phyloP scores from a whole-genome alignment of 805 yeast genomes.

The Wickerhamiella galacta region DNA sequence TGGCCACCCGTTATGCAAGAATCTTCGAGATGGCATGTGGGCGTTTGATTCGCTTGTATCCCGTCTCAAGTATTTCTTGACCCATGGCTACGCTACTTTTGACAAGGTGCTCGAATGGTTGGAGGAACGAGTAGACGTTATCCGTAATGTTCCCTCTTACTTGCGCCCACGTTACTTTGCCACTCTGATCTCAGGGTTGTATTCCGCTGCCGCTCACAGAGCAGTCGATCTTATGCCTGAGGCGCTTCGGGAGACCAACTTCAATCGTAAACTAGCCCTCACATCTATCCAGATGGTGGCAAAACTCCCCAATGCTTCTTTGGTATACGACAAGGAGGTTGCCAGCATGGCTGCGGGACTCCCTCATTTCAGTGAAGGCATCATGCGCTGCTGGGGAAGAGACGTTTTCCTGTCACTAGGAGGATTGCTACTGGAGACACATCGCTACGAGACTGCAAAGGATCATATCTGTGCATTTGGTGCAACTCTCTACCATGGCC shows the following conservation, averaged over 20 bases:
- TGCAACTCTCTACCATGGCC: conserved; percentile 80
- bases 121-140: conserved; percentile 39
- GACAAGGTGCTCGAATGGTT: conserved; percentile 42
- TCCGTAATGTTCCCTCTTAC: conserved; percentile 56
- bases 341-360: conserved; percentile 90
- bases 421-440: conserved; percentile 66
- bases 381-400: conserved; percentile 98
- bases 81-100: conserved; percentile 30
- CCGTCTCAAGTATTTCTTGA: conserved; percentile 41
- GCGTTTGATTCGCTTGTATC: conserved; percentile 60
- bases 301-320: conserved; percentile 50
- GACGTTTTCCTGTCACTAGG: conserved; percentile 81
- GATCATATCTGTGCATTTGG: conserved; percentile 76
- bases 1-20: conserved; percentile 69
- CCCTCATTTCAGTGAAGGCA: conserved; percentile 81
- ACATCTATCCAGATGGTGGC: conserved; percentile 83
- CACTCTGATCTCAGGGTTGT: conserved; percentile 62
- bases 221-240: conserved; percentile 43
- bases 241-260: conserved; percentile 46
- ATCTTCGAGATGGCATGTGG: conserved; percentile 75
- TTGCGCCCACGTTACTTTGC: conserved; percentile 79
- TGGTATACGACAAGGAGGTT: conserved; percentile 40
- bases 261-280: conserved; percentile 64
- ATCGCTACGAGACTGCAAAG: conserved; percentile 63
- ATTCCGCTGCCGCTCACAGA: conserved; percentile 59